Percentiles rank a stretch among this genome's conserved stretches.
Evolutionary conservation across 2,329 filamentous ascomycete genomes (phyloP).

Genomic region (Botryotinia narcissicola): DNA sequence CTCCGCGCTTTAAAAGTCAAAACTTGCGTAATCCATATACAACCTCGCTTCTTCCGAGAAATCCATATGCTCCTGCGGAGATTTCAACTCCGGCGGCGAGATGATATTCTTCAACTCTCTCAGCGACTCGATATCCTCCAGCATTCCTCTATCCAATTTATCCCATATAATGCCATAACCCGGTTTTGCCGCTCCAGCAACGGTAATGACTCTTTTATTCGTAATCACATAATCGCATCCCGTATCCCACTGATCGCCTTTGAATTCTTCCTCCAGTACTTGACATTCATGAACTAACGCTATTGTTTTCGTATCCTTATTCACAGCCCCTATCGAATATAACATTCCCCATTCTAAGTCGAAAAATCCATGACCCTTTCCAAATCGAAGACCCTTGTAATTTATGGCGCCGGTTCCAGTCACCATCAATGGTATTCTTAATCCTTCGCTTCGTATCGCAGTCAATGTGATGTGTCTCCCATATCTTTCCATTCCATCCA

Average conservation of each 20-base stretch:
- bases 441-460: constrained; percentile 38
- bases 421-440: constrained; percentile 40
- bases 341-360: constrained; percentile 47
- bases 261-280: constrained; percentile 41
- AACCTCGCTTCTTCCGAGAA: constrained; percentile 16
- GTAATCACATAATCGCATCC: constrained; percentile 45
- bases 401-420: constrained; percentile 44
- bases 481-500: constrained; percentile 47
- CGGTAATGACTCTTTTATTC: constrained; percentile 37
- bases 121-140: constrained; percentile 40
- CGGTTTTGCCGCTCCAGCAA: constrained; percentile 39
- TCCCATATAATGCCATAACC: constrained; percentile 42
- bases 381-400: constrained; percentile 41
- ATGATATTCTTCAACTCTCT: constrained; percentile 23
- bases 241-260: constrained; percentile 41
- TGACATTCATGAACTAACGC: constrained; percentile 45
- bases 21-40: constrained; percentile 18
- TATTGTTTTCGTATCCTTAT: constrained; percentile 34
- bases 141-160: constrained; percentile 39
- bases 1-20: constrained; percentile 2
- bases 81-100: constrained; percentile 17
- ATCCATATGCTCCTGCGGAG: constrained; percentile 13
- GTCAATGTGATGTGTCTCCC: constrained; percentile 40
- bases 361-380: constrained; percentile 44
- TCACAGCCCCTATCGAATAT: constrained; percentile 38